Percentiles rank a stretch among this genome's conserved stretches.
phyloP scores from a whole-genome alignment of 768 basidiomycete species.

The Auriscalpium microsporum region DNA sequence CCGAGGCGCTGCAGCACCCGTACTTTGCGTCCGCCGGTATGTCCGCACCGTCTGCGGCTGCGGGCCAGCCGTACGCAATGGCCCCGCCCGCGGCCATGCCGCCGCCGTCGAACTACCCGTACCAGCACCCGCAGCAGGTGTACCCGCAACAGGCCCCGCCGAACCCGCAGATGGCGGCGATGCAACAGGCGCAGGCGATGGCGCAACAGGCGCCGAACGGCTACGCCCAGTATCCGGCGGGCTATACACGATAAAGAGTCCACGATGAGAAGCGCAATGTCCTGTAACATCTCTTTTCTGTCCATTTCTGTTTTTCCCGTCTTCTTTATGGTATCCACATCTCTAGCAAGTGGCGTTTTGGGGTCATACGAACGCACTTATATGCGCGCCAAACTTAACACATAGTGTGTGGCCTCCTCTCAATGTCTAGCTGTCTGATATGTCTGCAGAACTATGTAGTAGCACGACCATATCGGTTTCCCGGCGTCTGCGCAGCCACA shows the following conservation, averaged over 20 bases:
- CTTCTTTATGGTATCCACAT: background rate
- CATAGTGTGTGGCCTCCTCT: too few species aligned
- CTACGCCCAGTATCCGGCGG: conserved; percentile 16
- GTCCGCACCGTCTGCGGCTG: conserved; percentile 35
- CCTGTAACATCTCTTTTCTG: too few species aligned
- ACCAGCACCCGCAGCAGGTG: conserved; percentile 34
- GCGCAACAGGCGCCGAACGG: conserved; percentile 12
- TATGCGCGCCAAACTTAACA: too few species aligned
- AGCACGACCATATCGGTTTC: too few species aligned
- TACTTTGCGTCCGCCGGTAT: conserved; percentile 65
- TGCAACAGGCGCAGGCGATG: conserved; percentile 21
- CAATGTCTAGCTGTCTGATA: too few species aligned
- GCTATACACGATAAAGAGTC: conserved; percentile 11
- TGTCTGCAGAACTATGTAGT: too few species aligned
- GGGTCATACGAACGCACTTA: too few species aligned
- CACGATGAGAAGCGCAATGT: background rate
- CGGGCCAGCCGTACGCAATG: conserved; percentile 21
- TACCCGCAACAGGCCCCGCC: conserved; percentile 27
- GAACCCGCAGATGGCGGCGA: conserved; percentile 15
- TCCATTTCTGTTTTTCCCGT: background rate
- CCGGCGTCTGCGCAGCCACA: too few species aligned
- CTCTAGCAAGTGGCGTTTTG: too few species aligned
- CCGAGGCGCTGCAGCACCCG: conserved; percentile 84
- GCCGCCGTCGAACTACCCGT: conserved; percentile 32
- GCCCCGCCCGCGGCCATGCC: conserved; percentile 51